phyloP scores from a whole-genome alignment of 2,329 filamentous ascomycete genomes.

The Colletotrichum acutatum region DNA sequence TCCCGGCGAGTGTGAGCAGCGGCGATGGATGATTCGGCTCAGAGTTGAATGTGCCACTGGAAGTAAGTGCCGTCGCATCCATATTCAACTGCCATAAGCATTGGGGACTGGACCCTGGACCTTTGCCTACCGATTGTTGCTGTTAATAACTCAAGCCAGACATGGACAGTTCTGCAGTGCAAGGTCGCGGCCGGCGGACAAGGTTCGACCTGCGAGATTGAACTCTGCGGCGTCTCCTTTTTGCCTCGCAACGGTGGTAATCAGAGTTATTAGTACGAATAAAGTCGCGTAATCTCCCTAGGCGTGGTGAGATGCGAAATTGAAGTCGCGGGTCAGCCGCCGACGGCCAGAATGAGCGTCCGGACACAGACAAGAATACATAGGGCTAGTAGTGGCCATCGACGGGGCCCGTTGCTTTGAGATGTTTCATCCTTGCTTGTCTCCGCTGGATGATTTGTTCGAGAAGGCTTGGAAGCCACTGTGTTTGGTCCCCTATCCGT shows the following conservation, averaged over 20 bases:
- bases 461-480: slow-evolving; percentile 25
- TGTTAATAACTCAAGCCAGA: neutral
- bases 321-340: neutral
- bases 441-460: slow-evolving; percentile 26
- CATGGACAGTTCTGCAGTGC: neutral
- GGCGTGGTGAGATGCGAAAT: neutral
- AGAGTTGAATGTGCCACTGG: neutral
- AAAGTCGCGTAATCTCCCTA: neutral
- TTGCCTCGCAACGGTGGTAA: neutral
- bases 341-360: neutral
- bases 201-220: slow-evolving; percentile 21
- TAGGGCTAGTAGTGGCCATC: slow-evolving; percentile 19
- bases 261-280: neutral
- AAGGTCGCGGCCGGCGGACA: slow-evolving; percentile 16
- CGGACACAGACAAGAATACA: neutral
- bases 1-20: neutral
- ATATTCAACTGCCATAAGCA: neutral
- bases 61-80: slow-evolving; percentile 2
- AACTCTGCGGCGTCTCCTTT: slow-evolving; percentile 4
- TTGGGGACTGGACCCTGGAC: neutral
- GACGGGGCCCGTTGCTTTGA: neutral
- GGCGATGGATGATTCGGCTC: neutral
- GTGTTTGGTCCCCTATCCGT: neutral
- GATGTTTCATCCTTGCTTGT: slow-evolving; percentile 22
- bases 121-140: neutral